These are phyloP conservation scores for Colletotrichum ledebouriae DNA, from an alignment of 2,329 filamentous ascomycete species.

Conservation along the genomic window DNA sequence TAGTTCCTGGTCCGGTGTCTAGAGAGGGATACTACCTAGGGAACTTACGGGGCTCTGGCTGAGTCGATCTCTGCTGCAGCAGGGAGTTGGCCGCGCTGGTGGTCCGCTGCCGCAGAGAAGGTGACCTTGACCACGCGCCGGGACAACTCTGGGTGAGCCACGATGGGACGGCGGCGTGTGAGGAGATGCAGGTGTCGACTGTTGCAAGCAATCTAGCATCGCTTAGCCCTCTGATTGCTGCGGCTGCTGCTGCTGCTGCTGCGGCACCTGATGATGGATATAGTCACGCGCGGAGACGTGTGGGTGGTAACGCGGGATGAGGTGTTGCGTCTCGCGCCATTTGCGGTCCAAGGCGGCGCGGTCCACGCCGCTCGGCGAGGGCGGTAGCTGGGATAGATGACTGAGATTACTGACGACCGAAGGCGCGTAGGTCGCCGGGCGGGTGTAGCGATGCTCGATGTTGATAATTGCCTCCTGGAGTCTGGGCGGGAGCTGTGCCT, in stretches of 20 bases:
- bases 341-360: not conserved
- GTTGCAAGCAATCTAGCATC: not conserved
- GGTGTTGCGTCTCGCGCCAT: not conserved
- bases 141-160: not conserved
- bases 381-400: not conserved
- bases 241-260: not conserved
- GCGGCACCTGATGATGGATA: not conserved
- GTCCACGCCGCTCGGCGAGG: not conserved
- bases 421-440: not conserved
- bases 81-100: not conserved
- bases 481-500: not conserved
- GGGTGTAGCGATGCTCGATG: not conserved
- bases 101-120: not conserved
- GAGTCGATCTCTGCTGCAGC: not conserved
- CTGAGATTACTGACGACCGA: not conserved
- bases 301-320: not conserved
- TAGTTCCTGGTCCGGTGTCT: not conserved
- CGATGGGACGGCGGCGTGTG: not conserved
- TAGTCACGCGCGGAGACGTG: not conserved
- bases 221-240: not conserved
- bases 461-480: not conserved
- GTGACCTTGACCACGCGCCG: not conserved
- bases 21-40: not conserved
- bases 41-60: not conserved
- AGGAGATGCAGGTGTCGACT: not conserved